Percentiles rank a stretch among this genome's conserved stretches.
Conservation (phyloP, 768 basidiomycete species). For the Lentinula detonsa region DNA sequence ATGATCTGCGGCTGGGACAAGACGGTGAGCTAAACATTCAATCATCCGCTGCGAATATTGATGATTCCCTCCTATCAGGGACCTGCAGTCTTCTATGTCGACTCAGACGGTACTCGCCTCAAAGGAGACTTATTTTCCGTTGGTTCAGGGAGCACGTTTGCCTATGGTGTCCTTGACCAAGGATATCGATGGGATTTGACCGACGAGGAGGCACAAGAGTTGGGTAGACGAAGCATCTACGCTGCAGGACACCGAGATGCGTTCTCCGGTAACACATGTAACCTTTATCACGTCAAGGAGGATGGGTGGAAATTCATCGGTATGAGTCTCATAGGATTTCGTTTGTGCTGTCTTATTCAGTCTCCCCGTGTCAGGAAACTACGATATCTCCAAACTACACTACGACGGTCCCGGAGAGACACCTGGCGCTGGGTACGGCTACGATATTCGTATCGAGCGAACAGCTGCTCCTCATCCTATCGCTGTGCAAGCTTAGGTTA, state of each 20-base stretch:
- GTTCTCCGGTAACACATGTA: slow-evolving; percentile 93
- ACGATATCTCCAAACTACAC: slow-evolving; percentile 86
- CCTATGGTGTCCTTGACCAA: slow-evolving; percentile 98
- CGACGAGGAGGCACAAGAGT: slow-evolving; percentile 91
- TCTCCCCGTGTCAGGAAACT: slow-evolving; percentile 61
- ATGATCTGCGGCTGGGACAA: slow-evolving; percentile 99
- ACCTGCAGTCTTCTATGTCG: slow-evolving; percentile 94
- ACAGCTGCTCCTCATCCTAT: slow-evolving; percentile 22
- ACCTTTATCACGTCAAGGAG: slow-evolving; percentile 93
- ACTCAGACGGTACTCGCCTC: slow-evolving; percentile 92
- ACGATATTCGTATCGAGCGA: slow-evolving; percentile 62
- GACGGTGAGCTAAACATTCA: slow-evolving; percentile 50
- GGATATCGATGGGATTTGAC: slow-evolving; percentile 90
- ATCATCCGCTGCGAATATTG: neutral
- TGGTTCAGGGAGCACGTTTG: slow-evolving; percentile 96
- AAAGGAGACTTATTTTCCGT: slow-evolving; percentile 99
- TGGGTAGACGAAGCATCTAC: slow-evolving; percentile 89
- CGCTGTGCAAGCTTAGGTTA: slow-evolving; percentile 4
- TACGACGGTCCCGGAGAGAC: slow-evolving; percentile 80
- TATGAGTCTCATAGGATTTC: slow-evolving; percentile 27
- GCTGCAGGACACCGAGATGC: slow-evolving; percentile 97
- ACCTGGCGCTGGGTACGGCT: slow-evolving; percentile 71
- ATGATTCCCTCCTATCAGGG: slow-evolving; percentile 42
- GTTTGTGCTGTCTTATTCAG: neutral
- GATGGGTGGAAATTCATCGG: slow-evolving; percentile 96